These are phyloP conservation scores for Nicotiana rustica DNA, from an alignment of 305 asterid genomes.

Conservation along the genomic window DNA sequence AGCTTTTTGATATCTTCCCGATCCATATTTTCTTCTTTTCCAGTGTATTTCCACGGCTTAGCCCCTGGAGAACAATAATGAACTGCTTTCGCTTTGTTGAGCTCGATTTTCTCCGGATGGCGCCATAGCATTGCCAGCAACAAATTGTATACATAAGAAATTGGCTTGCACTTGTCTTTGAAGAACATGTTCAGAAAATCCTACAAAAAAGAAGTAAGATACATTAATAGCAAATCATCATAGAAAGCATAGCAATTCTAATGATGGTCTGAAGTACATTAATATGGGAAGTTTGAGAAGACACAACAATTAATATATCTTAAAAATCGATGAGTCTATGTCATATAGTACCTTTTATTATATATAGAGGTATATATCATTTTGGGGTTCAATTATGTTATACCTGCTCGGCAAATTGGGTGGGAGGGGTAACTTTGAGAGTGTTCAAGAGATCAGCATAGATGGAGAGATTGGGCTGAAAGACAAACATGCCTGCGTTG, in stretches of 20 bases:
- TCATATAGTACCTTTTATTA: too few relatives aligned
- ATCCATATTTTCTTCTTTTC: slow-evolving; percentile 65
- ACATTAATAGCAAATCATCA: too few relatives aligned
- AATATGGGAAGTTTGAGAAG: too few relatives aligned
- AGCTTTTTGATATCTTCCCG: slow-evolving; percentile 65
- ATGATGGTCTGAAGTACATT: too few relatives aligned
- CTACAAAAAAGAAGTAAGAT: neutral
- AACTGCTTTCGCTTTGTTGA: slow-evolving; percentile 51
- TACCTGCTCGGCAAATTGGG: slow-evolving; percentile 56
- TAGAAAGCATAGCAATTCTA: too few relatives aligned
- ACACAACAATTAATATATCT: too few relatives aligned
- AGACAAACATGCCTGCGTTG: slow-evolving; percentile 56
- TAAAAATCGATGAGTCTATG: too few relatives aligned
- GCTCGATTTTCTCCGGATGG: slow-evolving; percentile 35
- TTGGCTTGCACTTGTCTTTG: slow-evolving; percentile 34
- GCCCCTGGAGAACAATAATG: slow-evolving; percentile 51
- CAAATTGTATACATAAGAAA: slow-evolving; percentile 37
- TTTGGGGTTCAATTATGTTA: neutral
- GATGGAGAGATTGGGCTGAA: slow-evolving; percentile 46
- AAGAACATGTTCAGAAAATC: slow-evolving; percentile 42
- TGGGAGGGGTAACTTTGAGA: slow-evolving; percentile 47
- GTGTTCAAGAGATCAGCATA: slow-evolving; percentile 41
- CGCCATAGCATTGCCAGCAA: slow-evolving; percentile 41
- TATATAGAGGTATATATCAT: too few relatives aligned
- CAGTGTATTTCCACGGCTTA: slow-evolving; percentile 76